phyloP scores from a whole-genome alignment of 805 yeast species.

The Tanozyma kutaoensis region DNA sequence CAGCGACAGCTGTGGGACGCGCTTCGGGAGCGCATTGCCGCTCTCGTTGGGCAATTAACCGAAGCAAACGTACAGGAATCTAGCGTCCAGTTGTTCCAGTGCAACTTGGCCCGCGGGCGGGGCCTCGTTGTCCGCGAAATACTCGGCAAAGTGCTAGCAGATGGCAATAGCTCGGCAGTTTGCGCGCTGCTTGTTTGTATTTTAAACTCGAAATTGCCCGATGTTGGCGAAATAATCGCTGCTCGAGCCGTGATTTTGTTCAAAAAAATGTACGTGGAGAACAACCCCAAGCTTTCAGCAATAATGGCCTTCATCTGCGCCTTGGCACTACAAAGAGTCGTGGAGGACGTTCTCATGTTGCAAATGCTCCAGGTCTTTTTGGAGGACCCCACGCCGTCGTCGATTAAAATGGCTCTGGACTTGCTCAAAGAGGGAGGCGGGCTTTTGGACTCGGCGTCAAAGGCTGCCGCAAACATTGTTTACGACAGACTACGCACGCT shows the following conservation, averaged over 20 bases:
- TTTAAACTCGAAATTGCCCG: constrained; percentile 55
- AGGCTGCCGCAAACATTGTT: constrained; percentile 31
- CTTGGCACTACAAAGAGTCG: constrained; percentile 48
- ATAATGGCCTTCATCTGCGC: constrained; percentile 42
- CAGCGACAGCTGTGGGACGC: constrained; percentile 49
- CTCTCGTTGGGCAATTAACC: constrained; percentile 32
- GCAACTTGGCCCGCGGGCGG: constrained; percentile 47
- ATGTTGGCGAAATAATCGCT: constrained; percentile 45
- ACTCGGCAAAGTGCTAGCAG: constrained; percentile 37
- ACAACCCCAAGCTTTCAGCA: constrained; percentile 24
- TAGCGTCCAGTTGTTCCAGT: constrained; percentile 35
- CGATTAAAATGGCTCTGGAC: constrained; percentile 39
- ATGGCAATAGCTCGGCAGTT: constrained; percentile 27
- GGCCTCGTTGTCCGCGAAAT: constrained; percentile 48
- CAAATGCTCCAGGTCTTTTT: constrained; percentile 22
- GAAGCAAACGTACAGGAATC: constrained; percentile 33
- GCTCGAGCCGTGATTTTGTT: constrained; percentile 46
- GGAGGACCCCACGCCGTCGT: constrained; percentile 34
- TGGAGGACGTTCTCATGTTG: constrained; percentile 16
- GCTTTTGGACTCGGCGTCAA: constrained; percentile 28
- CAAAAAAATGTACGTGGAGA: constrained; percentile 28
- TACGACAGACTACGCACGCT: constrained; percentile 49
- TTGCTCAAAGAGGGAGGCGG: constrained; percentile 42
- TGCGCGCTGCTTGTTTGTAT: constrained; percentile 48
- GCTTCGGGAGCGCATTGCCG: constrained; percentile 33